Base-by-base conservation (phyloP, 2,329 filamentous ascomycete species). In the Cercospora nicotianae region DNA sequence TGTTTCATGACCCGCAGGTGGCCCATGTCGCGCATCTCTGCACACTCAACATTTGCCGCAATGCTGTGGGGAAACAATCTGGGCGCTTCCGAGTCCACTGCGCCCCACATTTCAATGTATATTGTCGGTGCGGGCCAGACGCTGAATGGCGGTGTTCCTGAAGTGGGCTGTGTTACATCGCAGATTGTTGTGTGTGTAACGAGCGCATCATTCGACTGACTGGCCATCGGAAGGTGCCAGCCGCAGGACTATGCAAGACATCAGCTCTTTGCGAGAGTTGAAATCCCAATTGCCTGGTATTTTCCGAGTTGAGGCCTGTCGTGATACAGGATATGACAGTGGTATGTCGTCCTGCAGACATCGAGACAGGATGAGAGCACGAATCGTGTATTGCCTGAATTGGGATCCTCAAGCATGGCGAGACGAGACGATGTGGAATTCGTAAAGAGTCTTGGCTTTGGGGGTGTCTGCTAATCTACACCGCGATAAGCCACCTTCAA, bases 1-100 rank as follows among this genome's bases (percentile, higher is more conserved):
- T 64, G 72, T 74, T 72, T 73, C 72, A 72, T 60, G 62, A 73
- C 70, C 64, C 73, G 70, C 73, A 70, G 64, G n/a, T 66, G 18
- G 42, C 67, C 69, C 69, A 61, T 57, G 67, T 61, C 48, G 63
- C 64, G 63, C 66, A 65, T 60, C 62, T 57, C 67, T 64, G 64
- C 66, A 51, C 31, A 55, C 57, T 48, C 62, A 39, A 39, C 13
- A 39, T 39, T 39, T 39, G 36, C 36, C 36, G 36, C 31, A 62
- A 57, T 60, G 64, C 36, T 18, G 66, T 67, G 61, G 66, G 63
- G 65, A 33, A 42, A 39, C 65, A 62, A 53, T 36, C n/a, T 63
- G 42, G 42, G 18, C 45, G 23, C 48, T 31, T 64, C 20, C 31
- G 51, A 30, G 30, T 18, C 12, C 45, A 39, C 30, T 18, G 51